Conservation (phyloP, 352 stramenopile genomes). For the Phytopythium helicoides region DNA sequence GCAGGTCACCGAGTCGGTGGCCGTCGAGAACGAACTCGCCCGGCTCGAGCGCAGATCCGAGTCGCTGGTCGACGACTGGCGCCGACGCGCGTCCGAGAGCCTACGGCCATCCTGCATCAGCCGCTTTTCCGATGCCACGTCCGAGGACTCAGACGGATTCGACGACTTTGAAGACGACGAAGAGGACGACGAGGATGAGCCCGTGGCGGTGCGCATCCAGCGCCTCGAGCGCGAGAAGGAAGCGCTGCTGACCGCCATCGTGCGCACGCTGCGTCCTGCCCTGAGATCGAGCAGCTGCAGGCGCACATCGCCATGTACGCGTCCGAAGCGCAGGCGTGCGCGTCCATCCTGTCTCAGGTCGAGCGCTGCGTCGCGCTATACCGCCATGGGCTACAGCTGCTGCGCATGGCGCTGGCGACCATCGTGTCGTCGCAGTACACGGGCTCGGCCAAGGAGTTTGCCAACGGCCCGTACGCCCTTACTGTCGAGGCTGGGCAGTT, state of each 20-base stretch:
- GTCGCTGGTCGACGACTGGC: slow-evolving; percentile 43
- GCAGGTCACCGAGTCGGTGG: slow-evolving; percentile 50
- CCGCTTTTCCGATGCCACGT: slow-evolving; percentile 19
- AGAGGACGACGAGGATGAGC: slow-evolving; percentile 20
- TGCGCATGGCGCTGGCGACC: slow-evolving; percentile 60
- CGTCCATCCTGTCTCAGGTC: slow-evolving; percentile 72
- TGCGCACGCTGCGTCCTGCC: slow-evolving; percentile 38
- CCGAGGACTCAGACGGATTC: slow-evolving; percentile 10
- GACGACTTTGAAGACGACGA: slow-evolving; percentile 9
- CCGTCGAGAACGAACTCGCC: slow-evolving; percentile 49
- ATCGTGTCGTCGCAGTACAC: slow-evolving; percentile 69
- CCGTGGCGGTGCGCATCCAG: slow-evolving; percentile 34
- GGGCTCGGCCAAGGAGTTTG: slow-evolving; percentile 65
- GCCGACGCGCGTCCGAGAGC: slow-evolving; percentile 30
- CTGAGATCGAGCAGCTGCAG: slow-evolving; percentile 62
- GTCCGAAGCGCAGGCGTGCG: slow-evolving; percentile 65
- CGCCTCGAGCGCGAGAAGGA: slow-evolving; percentile 63
- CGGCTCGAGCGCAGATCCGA: slow-evolving; percentile 56
- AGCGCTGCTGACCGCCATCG: slow-evolving; percentile 39
- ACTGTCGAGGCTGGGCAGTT: slow-evolving; percentile 70
- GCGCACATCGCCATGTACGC: slow-evolving; percentile 75
- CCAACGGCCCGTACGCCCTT: slow-evolving; percentile 56
- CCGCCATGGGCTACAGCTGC: slow-evolving; percentile 57
- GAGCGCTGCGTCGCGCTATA: slow-evolving; percentile 53
- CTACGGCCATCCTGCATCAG: slow-evolving; percentile 10